phyloP scores from a whole-genome alignment of 192 early-diverging fungal species.

The Linnemannia hyalina region DNA sequence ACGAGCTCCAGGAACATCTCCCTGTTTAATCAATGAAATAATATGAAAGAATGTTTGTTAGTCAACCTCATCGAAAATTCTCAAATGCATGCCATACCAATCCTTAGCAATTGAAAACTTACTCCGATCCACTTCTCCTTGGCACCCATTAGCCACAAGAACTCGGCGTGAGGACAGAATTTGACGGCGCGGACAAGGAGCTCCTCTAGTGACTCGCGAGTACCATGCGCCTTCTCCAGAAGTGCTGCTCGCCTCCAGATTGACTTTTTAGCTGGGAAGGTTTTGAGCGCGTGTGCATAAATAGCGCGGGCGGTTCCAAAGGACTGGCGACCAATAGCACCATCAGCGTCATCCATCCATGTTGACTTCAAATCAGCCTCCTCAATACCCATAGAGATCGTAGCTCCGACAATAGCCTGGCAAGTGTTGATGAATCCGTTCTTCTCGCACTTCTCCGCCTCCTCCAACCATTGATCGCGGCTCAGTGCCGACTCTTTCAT shows the following conservation, averaged over 20 bases:
- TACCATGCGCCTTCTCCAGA: slow-evolving; percentile 89
- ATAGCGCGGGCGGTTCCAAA: slow-evolving; percentile 89
- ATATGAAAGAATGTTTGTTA: neutral
- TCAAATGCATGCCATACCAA: neutral
- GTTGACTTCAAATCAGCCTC: slow-evolving; percentile 82
- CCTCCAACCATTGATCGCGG: slow-evolving; percentile 91
- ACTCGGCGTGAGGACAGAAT: slow-evolving; percentile 91
- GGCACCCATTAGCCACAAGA: slow-evolving; percentile 97
- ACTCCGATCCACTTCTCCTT: slow-evolving; percentile 92
- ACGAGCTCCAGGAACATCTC: slow-evolving; percentile 87
- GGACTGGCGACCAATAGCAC: slow-evolving; percentile 68
- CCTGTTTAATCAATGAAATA: slow-evolving; percentile 29
- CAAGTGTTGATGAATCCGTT: slow-evolving; percentile 84
- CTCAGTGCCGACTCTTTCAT: slow-evolving; percentile 76
- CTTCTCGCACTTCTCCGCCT: slow-evolving; percentile 85
- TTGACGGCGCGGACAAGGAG: slow-evolving; percentile 88
- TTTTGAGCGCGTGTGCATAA: slow-evolving; percentile 83
- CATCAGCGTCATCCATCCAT: slow-evolving; percentile 94
- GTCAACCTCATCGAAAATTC: neutral
- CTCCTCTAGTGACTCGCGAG: slow-evolving; percentile 77
- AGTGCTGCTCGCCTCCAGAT: slow-evolving; percentile 91
- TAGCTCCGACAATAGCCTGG: slow-evolving; percentile 86
- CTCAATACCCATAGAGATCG: slow-evolving; percentile 83
- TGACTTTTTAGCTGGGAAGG: slow-evolving; percentile 81
- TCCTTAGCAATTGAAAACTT: slow-evolving; percentile 10